Evolutionary conservation across 371 early-diverging fungal genomes (phyloP).

Genomic region (Mortierella sp.): DNA sequence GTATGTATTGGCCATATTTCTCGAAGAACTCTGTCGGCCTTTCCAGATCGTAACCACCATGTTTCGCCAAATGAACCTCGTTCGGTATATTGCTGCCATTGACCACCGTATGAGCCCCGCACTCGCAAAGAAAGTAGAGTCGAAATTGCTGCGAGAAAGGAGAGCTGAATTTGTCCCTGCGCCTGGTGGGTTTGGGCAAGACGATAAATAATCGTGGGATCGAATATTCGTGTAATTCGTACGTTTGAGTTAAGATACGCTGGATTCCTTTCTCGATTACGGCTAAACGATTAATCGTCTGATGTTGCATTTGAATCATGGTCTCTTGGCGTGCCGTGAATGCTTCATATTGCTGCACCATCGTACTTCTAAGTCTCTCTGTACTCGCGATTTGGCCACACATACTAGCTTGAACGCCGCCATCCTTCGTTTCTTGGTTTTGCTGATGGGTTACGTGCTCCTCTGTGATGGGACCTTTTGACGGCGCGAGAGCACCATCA

Average conservation of each 20-base stretch:
- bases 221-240: slow-evolving; percentile 11
- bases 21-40: slow-evolving; percentile 34
- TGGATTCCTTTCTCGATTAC: neutral
- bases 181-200: neutral
- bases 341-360: too few species aligned
- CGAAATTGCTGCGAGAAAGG: slow-evolving; percentile 3
- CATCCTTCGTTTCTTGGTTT: too few species aligned
- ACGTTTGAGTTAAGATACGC: slow-evolving; percentile 5
- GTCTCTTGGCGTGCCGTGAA: too few species aligned
- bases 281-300: neutral
- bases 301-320: too few species aligned
- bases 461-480: too few species aligned
- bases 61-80: slow-evolving; percentile 24
- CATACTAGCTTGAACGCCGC: too few species aligned
- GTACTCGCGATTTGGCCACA: too few species aligned
- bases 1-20: slow-evolving; percentile 23
- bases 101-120: slow-evolving; percentile 5
- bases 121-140: slow-evolving; percentile 20
- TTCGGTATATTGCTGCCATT: neutral
- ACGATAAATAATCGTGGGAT: slow-evolving; percentile 17
- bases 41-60: slow-evolving; percentile 38
- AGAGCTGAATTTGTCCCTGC: neutral
- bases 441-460: too few species aligned
- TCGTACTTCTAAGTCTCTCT: too few species aligned
- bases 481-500: too few species aligned